phyloP scores from a whole-genome alignment of 2,329 filamentous ascomycete genomes.

The Fusarium mundagurra region DNA sequence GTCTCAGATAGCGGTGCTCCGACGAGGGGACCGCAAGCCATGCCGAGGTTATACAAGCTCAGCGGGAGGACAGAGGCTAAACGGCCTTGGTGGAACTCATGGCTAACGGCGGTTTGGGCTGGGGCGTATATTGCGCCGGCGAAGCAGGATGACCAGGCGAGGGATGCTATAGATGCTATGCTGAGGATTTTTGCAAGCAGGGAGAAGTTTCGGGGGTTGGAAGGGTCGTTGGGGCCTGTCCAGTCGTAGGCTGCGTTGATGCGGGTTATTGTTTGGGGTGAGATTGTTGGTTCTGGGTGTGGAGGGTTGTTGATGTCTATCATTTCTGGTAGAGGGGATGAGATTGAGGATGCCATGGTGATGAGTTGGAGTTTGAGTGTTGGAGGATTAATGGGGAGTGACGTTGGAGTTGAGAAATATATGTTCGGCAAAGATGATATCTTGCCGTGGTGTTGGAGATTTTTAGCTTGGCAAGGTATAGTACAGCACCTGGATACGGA shows the following conservation, averaged over 20 bases:
- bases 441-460: not conserved
- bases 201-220: conserved; percentile 29
- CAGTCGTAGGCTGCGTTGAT: conserved; percentile 32
- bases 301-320: not conserved
- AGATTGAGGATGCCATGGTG: not conserved
- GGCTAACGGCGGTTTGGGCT: not conserved
- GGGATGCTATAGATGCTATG: conserved; percentile 9
- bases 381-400: not conserved
- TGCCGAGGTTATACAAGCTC: conserved; percentile 28
- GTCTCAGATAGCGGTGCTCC: conserved; percentile 27
- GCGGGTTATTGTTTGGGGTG: conserved; percentile 12
- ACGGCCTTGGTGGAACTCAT: not conserved
- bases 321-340: not conserved
- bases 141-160: conserved; percentile 12
- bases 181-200: not conserved
- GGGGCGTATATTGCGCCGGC: conserved; percentile 23
- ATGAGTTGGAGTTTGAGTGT: accelerated
- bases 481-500: accelerated
- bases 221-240: conserved; percentile 12
- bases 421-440: not conserved
- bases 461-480: not conserved
- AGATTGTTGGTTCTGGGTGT: no score
- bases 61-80: not conserved
- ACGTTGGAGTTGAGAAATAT: not conserved
- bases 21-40: conserved; percentile 23